Base-by-base conservation (phyloP, 345 rosid genomes). In the Angophora floribunda region DNA sequence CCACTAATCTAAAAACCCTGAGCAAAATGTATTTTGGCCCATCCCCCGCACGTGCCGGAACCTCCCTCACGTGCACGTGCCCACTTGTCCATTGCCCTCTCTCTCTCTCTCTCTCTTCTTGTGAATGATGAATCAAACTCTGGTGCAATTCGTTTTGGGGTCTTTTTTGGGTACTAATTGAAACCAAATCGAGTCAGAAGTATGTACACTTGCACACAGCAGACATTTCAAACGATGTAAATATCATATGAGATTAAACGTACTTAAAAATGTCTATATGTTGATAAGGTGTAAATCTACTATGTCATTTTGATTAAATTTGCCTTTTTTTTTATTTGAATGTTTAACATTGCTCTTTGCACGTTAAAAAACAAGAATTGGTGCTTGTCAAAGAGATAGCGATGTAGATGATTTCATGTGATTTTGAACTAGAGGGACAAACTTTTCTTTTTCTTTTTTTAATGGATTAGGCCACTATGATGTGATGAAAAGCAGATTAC, bases 1-100 rank as follows among this genome's bases (percentile, higher is more conserved):
- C 87, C n/a, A 24, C 78, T 24, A 80, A 57, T 75, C 49, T 17
- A 21, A n/a, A 63, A 36, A 4, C 19, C 45, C 82, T 75, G 82
- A 75, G 82, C 44, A 22, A 75, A 9, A 19, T 75, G 82, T 75
- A 26, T 19, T 36, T 36, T 44, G 14, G 82, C 49, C 82, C 26
- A 57, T 17, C 44, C 30, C 65, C 21, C 80, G 87, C 93, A 94
- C 93, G 93, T 90, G 93, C 85, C 86, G 57, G 78, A 84, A 86
- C 88, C 88, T 89, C 90, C 91, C 94, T 88, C 91, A 91, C 93
- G 92, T 88, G 93, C 94, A 91, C 85, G 12, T 44, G 28, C 36
- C 49, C 26, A 26, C 79, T 30, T 70, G 19, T 57, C 26, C 7
- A 7, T 52, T 17, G 7, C 57, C 21, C 24, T 3, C 26, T 22